Evolutionary conservation across 805 yeast genomes (phyloP).

Genomic region (Brettanomyces sp.): DNA sequence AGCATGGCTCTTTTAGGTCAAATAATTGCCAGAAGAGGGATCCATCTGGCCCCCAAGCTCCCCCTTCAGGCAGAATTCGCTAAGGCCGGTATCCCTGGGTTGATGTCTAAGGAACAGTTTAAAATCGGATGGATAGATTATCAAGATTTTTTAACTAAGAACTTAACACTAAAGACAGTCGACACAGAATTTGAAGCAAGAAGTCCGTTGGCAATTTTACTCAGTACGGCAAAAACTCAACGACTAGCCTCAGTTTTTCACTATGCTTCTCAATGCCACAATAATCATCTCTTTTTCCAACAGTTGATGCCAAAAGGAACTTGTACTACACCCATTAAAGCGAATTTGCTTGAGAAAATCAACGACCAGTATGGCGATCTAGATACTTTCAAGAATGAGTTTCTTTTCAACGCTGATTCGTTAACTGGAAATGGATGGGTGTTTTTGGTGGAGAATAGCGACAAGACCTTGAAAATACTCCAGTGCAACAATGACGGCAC

Average conservation of each 20-base stretch:
- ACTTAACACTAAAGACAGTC: constrained; percentile 52
- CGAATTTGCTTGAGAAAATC: constrained; percentile 24
- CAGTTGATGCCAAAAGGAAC: constrained; percentile 31
- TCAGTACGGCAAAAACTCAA: constrained; percentile 58
- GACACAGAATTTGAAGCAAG: constrained; percentile 78
- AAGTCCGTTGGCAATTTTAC: constrained; percentile 60
- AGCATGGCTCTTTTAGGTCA: neutral
- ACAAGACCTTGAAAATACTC: constrained; percentile 46
- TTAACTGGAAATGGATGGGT: constrained; percentile 69
- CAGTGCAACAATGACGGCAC: constrained; percentile 67
- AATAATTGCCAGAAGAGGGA: constrained; percentile 17
- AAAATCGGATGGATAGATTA: constrained; percentile 72
- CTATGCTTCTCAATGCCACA: constrained; percentile 83
- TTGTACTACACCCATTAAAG: constrained; percentile 14
- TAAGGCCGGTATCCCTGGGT: constrained; percentile 48
- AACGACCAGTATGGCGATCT: constrained; percentile 31
- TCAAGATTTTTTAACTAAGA: constrained; percentile 56
- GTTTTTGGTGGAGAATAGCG: constrained; percentile 56
- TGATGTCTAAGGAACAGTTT: constrained; percentile 59
- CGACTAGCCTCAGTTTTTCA: constrained; percentile 68
- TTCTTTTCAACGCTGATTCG: constrained; percentile 42
- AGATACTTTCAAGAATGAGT: constrained; percentile 41
- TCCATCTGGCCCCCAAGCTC: constrained; percentile 61
- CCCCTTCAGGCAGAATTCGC: constrained; percentile 30
- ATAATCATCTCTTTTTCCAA: constrained; percentile 82